phyloP scores from a whole-genome alignment of 2,329 filamentous ascomycete species.

The Pestalotiopsis sp. region DNA sequence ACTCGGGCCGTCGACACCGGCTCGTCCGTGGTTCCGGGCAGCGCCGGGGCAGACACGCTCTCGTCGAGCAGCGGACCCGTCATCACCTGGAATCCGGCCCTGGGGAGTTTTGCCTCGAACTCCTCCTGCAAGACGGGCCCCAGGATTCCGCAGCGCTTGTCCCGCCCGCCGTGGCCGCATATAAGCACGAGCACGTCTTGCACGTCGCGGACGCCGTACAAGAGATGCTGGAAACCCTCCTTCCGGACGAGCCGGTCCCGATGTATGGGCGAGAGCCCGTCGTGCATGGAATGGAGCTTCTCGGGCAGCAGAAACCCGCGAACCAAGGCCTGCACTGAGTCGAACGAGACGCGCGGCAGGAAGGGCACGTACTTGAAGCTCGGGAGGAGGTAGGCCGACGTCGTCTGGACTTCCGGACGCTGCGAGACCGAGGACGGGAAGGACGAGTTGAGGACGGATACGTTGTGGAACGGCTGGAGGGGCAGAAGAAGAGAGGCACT shows the following conservation, averaged over 20 bases:
- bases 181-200: slow-evolving; percentile 76
- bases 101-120: slow-evolving; percentile 63
- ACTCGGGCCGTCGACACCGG: slow-evolving; percentile 53
- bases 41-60: slow-evolving; percentile 26
- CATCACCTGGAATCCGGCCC: slow-evolving; percentile 49
- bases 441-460: slow-evolving; percentile 75
- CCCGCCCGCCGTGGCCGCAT: slow-evolving; percentile 83
- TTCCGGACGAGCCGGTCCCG: slow-evolving; percentile 51
- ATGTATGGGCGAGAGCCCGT: slow-evolving; percentile 57
- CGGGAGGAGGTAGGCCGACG: slow-evolving; percentile 76
- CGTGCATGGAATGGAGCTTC: slow-evolving; percentile 62
- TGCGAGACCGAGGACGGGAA: slow-evolving; percentile 59
- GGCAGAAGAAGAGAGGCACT: slow-evolving; percentile 17
- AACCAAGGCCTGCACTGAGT: slow-evolving; percentile 57
- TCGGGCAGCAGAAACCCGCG: slow-evolving; percentile 67
- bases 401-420: slow-evolving; percentile 48
- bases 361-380: slow-evolving; percentile 78
- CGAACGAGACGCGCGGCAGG: slow-evolving; percentile 62
- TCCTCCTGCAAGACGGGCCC: slow-evolving; percentile 71
- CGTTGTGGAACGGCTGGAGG: slow-evolving; percentile 75
- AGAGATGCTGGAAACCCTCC: slow-evolving; percentile 49
- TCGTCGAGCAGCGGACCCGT: slow-evolving; percentile 44
- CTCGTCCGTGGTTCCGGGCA: slow-evolving; percentile 22
- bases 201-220: slow-evolving; percentile 61
- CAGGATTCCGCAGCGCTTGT: slow-evolving; percentile 78